A percentile compares a stretch with the other conserved stretches of the same genome.
Evolutionary conservation across 164 flowering plant species (phyloP).

Genomic region (Chimonanthus praecox): DNA sequence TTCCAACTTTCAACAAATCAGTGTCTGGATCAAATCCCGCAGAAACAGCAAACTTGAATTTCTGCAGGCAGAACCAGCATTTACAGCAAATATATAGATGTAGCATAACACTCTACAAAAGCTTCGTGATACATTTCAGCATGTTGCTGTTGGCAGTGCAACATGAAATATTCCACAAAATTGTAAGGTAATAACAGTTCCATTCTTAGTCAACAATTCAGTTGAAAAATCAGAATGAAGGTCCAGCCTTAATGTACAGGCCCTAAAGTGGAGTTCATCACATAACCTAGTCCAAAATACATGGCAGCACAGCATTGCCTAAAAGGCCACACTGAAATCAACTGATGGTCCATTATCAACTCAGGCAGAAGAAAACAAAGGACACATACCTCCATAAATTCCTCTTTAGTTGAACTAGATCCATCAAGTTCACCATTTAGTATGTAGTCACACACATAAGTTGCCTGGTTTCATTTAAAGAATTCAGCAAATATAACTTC

Average conservation of each 20-base stretch:
- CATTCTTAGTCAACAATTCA: background rate
- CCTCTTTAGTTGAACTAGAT: conserved; percentile 91
- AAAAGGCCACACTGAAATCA: background rate
- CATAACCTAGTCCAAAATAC: background rate
- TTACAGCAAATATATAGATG: background rate
- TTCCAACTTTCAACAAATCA: conserved; percentile 75
- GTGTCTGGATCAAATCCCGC: conserved; percentile 86
- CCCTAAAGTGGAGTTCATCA: background rate
- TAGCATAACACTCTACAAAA: background rate
- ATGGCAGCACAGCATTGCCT: background rate
- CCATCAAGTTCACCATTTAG: conserved; percentile 91
- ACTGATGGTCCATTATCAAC: background rate
- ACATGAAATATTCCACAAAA: background rate
- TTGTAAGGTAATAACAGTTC: background rate
- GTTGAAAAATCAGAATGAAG: background rate
- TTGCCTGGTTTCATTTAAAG: conserved; percentile 48
- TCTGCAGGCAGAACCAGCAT: conserved; percentile 42
- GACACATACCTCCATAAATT: conserved; percentile 55
- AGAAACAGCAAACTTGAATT: conserved; percentile 89
- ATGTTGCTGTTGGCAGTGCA: background rate
- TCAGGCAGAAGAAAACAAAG: conserved; percentile 5
- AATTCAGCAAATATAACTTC: background rate
- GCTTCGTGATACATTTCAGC: background rate
- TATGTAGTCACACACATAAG: conserved; percentile 90
- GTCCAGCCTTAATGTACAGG: too few species aligned